A percentile compares a stretch with the other conserved stretches of the same genome.
These are phyloP conservation scores for Aurantiochytrium sp. DNA, from an alignment of 108 stramenopile species.

Conservation along the genomic window DNA sequence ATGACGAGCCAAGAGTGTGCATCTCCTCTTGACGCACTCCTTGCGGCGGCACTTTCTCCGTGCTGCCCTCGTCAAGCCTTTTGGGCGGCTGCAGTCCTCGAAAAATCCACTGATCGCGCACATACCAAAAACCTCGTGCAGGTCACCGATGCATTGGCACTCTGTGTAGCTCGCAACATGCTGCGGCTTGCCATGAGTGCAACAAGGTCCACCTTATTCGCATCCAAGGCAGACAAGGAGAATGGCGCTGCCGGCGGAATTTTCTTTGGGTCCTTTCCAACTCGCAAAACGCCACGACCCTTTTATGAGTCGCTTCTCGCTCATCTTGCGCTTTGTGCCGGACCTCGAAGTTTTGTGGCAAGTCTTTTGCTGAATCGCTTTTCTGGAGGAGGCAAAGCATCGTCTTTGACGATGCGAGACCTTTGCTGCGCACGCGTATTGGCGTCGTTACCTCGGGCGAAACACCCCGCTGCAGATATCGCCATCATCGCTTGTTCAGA, in stretches of 20 bases:
- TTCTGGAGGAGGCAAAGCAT: neutral
- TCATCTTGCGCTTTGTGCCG: too few relatives aligned
- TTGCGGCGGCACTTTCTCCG: neutral
- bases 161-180: too few relatives aligned
- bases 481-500: neutral
- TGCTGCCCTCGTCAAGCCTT: neutral
- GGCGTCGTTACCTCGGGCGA: neutral
- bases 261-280: too few relatives aligned
- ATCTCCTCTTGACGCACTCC: neutral
- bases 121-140: neutral
- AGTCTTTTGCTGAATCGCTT: neutral
- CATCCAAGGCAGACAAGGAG: too few relatives aligned
- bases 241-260: too few relatives aligned
- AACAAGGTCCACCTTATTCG: too few relatives aligned
- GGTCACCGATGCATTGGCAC: neutral
- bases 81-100: neutral
- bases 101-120: neutral
- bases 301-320: too few relatives aligned
- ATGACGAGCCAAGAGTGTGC: too few relatives aligned
- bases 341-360: neutral
- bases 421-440: neutral
- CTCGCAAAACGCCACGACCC: too few relatives aligned
- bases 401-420: neutral
- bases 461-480: neutral
- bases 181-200: too few relatives aligned